Base-by-base conservation (phyloP, 2,329 filamentous ascomycete genomes). In the Thielaviopsis populi region DNA sequence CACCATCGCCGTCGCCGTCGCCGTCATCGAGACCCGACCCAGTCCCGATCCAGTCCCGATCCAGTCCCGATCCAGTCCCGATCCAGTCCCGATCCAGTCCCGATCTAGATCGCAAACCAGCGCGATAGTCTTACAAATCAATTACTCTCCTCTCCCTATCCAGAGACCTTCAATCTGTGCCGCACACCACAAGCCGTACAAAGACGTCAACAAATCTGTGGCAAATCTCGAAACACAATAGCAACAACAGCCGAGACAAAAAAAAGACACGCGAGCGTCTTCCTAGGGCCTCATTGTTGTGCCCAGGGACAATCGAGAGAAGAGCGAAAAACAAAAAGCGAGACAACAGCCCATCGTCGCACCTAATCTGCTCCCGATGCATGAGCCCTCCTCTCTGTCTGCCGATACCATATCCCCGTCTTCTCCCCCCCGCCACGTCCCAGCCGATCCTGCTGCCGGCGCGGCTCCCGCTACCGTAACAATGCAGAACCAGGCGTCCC, bases 221-320 rank as follows among this genome's bases (percentile, higher is more conserved):
- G 53, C 53, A 56, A 56, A 56, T 10, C 37, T 37, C 53, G 17
- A 56, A 56, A 56, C 50, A 56, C 53, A 56, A 37, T 37, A 56
- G 27, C 53, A 56, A 56, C 27, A 56, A 37, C 53, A 56, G 27
- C 53, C 53, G 53, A 56, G 53, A 56, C 53, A 56, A 37, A n/a
- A 56, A 37, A 54, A 56, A 19, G 8, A 30, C 53, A 37, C 53
- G 27, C 50, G 24, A 15, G 30, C 27, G 8, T 56, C 30, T 56
- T 56, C 30, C 24, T 56, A 27, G 33, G 7, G 24, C 53, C 53
- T 56, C 2, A 33, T 37, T n/a, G 10, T 56, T 37, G 27, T 56
- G 19, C 53, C 27, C 53, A 11, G 15, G 3, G 17, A 46, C 42
- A 46, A 37, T 37, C 33, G 33, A 24, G 17, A 50, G 19, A 2